A percentile compares a stretch with the other conserved stretches of the same genome.
These are phyloP conservation scores for Erigeron canadensis DNA, from an alignment of 129 eudicot species.

Conservation along the genomic window DNA sequence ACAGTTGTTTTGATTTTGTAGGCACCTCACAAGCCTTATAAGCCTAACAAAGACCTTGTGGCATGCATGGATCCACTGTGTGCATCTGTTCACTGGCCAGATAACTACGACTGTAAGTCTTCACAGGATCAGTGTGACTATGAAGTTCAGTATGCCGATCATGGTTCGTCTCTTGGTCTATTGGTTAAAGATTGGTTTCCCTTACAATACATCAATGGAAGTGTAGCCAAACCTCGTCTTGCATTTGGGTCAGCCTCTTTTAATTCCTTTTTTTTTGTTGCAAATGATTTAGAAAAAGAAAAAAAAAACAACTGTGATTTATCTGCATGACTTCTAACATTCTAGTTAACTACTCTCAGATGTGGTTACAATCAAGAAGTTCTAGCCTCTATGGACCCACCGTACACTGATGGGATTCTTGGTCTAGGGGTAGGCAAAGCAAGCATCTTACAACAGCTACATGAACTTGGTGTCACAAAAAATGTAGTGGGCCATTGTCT, in stretches of 20 bases:
- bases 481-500: conserved; percentile 91
- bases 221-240: conserved; percentile 46
- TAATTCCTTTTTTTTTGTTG: not conserved
- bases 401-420: conserved; percentile 88
- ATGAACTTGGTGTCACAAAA: conserved; percentile 54
- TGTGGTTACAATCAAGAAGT: conserved; percentile 96
- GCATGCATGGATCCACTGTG: conserved; percentile 73
- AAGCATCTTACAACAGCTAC: conserved; percentile 70
- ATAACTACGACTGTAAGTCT: conserved; percentile 37
- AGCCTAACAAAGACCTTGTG: conserved; percentile 62
- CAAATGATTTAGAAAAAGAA: no score
- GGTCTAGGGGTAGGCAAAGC: conserved; percentile 86
- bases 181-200: conserved; percentile 69
- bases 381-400: conserved; percentile 49
- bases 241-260: conserved; percentile 70
- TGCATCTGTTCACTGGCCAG: conserved; percentile 58
- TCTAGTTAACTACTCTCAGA: conserved; percentile 43
- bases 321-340: not conserved
- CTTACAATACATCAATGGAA: conserved; percentile 59
- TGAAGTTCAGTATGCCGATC: conserved; percentile 74
- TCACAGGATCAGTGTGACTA: conserved; percentile 89
- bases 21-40: conserved; percentile 91
- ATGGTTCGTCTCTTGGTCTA: conserved; percentile 84
- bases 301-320: not conserved
- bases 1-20: conserved; percentile 25